These are phyloP conservation scores for Colletotrichum theobromicola DNA, from an alignment of 2,329 filamentous ascomycete species.

Conservation along the genomic window DNA sequence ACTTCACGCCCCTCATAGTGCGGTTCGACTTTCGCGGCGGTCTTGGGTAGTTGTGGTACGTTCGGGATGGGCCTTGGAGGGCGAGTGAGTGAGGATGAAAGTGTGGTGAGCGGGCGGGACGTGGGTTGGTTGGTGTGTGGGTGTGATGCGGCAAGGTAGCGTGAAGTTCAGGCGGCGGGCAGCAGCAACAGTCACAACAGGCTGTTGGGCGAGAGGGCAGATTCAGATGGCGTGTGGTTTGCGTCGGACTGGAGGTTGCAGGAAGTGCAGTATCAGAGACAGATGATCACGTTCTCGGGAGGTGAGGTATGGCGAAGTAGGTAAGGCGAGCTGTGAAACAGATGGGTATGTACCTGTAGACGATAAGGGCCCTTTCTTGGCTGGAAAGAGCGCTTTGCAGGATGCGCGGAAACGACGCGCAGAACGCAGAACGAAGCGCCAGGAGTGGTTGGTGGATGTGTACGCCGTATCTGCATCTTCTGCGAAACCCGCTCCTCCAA, in stretches of 20 bases:
- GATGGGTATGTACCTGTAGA: background rate
- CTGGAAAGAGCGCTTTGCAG: constrained; percentile 1
- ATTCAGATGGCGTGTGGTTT: background rate
- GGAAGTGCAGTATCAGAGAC: background rate
- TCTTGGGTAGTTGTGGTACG: constrained; percentile 5
- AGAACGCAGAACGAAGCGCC: background rate
- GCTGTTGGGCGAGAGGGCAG: background rate
- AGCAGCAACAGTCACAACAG: background rate
- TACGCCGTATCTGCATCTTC: background rate
- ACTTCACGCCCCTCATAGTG: background rate
- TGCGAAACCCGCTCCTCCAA: background rate
- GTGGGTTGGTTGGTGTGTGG: background rate
- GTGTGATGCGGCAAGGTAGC: background rate
- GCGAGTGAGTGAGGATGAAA: background rate
- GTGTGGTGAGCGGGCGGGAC: background rate
- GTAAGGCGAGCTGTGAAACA: constrained; percentile 1
- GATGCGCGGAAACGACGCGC: background rate
- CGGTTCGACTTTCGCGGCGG: background rate
- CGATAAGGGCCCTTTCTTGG: background rate
- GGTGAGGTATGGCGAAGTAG: background rate
- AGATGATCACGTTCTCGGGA: background rate
- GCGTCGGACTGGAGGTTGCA: background rate
- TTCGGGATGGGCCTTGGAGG: constrained; percentile 15
- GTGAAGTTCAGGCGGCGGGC: background rate
- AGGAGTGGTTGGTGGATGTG: background rate